Evolutionary conservation across 352 stramenopile genomes (phyloP).

Genomic region (Pythium chondricola): DNA sequence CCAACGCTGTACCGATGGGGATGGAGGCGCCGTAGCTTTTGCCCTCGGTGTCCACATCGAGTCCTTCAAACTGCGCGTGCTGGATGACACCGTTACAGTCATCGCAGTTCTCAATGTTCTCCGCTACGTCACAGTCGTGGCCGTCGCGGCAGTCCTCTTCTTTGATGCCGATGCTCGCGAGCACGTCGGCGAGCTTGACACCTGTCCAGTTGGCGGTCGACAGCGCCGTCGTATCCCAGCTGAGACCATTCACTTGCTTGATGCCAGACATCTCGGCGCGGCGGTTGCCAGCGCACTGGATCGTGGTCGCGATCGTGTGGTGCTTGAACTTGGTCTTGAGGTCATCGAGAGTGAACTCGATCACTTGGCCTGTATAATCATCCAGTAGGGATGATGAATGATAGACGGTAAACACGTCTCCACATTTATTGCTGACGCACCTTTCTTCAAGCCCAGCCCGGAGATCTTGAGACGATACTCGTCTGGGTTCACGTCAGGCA

Average conservation of each 20-base stretch:
- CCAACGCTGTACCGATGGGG: conserved; percentile 91
- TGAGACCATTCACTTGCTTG: conserved; percentile 83
- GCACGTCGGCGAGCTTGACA: conserved; percentile 90
- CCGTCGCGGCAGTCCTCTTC: conserved; percentile 52
- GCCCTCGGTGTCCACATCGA: conserved; percentile 79
- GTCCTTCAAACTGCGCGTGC: conserved; percentile 82
- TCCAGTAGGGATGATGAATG: too few species aligned
- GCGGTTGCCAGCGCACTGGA: conserved; percentile 97
- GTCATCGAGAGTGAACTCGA: conserved; percentile 70
- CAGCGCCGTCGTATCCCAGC: conserved; percentile 87
- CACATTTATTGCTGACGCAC: too few species aligned
- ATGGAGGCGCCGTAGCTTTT: conserved; percentile 87
- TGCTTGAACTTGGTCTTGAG: conserved; percentile 93
- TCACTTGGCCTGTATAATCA: conserved; percentile 17
- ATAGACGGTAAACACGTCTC: too few species aligned
- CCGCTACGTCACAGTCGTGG: conserved; percentile 46
- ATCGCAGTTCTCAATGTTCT: conserved; percentile 46
- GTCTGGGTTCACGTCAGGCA: conserved; percentile 81
- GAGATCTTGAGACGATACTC: conserved; percentile 63
- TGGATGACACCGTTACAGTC: conserved; percentile 68
- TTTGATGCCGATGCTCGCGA: conserved; percentile 82
- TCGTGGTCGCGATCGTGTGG: conserved; percentile 88
- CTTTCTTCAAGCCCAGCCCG: conserved; percentile 49
- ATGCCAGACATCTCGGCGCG: conserved; percentile 91
- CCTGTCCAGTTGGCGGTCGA: conserved; percentile 95